These are phyloP conservation scores for Heritiera littoralis DNA, from an alignment of 345 rosid species.

Conservation along the genomic window DNA sequence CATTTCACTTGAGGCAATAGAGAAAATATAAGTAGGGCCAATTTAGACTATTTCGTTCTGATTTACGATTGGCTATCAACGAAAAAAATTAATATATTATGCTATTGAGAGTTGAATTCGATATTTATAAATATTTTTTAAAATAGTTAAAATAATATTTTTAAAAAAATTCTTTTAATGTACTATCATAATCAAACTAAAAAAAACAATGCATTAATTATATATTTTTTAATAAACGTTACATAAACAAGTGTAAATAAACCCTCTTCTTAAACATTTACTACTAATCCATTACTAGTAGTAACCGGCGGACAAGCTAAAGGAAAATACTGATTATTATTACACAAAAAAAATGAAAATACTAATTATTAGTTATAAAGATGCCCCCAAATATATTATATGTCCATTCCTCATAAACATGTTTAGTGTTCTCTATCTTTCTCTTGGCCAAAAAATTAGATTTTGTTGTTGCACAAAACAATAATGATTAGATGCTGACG, in stretches of 20 bases:
- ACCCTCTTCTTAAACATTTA: not conserved
- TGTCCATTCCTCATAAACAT: not conserved
- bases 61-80: slow-evolving; percentile 5
- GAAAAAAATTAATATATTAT: not conserved
- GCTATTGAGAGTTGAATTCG: no score
- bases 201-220: no score
- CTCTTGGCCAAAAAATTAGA: not conserved
- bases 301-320: not conserved
- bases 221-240: not conserved
- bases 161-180: not conserved
- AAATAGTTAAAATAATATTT: no score
- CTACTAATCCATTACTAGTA: not conserved
- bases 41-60: not conserved
- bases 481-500: no score
- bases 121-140: no score
- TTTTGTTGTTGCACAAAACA: no score
- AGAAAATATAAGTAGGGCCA: not conserved
- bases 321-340: not conserved
- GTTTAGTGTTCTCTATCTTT: not conserved
- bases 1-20: not conserved
- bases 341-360: no score
- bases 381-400: not conserved
- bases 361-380: not conserved
- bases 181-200: not conserved
- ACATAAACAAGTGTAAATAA: not conserved